A percentile compares a stretch with the other conserved stretches of the same genome.
Evolutionary conservation across 2,329 filamentous ascomycete genomes (phyloP).

Genomic region (Hirsutella minnesotensis): DNA sequence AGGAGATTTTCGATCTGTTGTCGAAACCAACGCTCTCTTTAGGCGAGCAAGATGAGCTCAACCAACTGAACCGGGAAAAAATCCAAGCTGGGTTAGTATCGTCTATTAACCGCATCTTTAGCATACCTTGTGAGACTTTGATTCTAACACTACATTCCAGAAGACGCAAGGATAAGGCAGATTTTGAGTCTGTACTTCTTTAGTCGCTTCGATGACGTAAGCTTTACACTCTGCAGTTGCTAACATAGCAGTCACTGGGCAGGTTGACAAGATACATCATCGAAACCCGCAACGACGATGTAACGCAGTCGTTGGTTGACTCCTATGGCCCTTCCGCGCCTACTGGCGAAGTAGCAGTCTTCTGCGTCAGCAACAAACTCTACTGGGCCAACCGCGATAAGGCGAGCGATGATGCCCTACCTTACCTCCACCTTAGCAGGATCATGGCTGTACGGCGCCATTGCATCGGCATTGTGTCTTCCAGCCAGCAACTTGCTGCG

Average conservation of each 20-base stretch:
- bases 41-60: too few species aligned
- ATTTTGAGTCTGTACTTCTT: background rate
- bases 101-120: too few species aligned
- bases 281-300: conserved; percentile 22
- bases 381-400: conserved; percentile 26
- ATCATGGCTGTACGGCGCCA: conserved; percentile 27
- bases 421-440: conserved; percentile 27
- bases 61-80: too few species aligned
- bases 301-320: conserved; percentile 15
- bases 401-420: conserved; percentile 12
- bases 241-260: background rate
- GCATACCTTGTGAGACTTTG: too few species aligned
- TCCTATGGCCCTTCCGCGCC: conserved; percentile 16
- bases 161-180: background rate
- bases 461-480: conserved; percentile 31
- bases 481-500: conserved; percentile 24
- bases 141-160: conserved; percentile 6
- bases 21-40: too few species aligned
- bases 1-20: background rate
- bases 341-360: conserved; percentile 18
- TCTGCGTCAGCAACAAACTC: conserved; percentile 31
- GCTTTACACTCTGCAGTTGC: background rate
- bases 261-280: conserved; percentile 24
- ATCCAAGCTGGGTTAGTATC: too few species aligned
- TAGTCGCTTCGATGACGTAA: background rate